phyloP scores from a whole-genome alignment of 768 basidiomycete genomes.

The Suillus brevipes region DNA sequence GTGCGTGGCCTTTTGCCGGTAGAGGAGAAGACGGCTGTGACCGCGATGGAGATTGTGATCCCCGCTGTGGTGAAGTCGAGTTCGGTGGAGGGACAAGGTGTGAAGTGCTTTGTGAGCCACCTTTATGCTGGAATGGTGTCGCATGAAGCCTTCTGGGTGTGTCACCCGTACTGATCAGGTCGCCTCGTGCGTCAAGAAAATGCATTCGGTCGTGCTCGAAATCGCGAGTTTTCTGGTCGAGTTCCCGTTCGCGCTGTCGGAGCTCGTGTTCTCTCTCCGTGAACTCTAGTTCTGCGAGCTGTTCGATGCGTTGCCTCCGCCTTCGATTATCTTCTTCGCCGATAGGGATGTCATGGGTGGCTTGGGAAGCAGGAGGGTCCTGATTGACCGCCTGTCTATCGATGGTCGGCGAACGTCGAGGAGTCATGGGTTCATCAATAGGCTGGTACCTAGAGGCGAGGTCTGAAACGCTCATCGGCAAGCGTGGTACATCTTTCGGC shows the following conservation, averaged over 20 bases:
- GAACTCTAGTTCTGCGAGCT: slow-evolving; percentile 51
- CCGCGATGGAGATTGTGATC: slow-evolving; percentile 30
- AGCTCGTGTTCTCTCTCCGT: slow-evolving; percentile 57
- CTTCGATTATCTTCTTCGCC: slow-evolving; percentile 30
- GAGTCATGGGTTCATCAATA: slow-evolving; percentile 42
- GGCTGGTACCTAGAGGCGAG: slow-evolving; percentile 64
- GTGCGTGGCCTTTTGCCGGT: slow-evolving; percentile 47
- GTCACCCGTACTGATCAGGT: slow-evolving; percentile 27
- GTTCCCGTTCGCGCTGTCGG: slow-evolving; percentile 52
- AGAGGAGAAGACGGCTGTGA: slow-evolving; percentile 27
- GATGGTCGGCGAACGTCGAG: slow-evolving; percentile 39
- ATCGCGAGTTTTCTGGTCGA: slow-evolving; percentile 53
- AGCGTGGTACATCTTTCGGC: slow-evolving; percentile 60
- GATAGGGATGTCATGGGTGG: slow-evolving; percentile 17
- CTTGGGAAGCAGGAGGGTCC: slow-evolving; percentile 22
- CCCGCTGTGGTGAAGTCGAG: slow-evolving; percentile 15
- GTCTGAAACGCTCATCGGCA: slow-evolving; percentile 63
- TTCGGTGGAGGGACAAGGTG: slow-evolving; percentile 25
- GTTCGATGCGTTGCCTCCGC: slow-evolving; percentile 46
- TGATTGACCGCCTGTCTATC: slow-evolving; percentile 27
- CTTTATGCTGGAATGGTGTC: slow-evolving; percentile 27
- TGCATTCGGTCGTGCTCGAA: slow-evolving; percentile 56
- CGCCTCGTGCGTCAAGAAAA: slow-evolving; percentile 36
- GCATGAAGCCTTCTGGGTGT: slow-evolving; percentile 28
- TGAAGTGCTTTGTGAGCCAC: slow-evolving; percentile 30